Evolutionary conservation across 23 red algal species (phyloP).

Genomic region (Porphyridium purpureum): DNA sequence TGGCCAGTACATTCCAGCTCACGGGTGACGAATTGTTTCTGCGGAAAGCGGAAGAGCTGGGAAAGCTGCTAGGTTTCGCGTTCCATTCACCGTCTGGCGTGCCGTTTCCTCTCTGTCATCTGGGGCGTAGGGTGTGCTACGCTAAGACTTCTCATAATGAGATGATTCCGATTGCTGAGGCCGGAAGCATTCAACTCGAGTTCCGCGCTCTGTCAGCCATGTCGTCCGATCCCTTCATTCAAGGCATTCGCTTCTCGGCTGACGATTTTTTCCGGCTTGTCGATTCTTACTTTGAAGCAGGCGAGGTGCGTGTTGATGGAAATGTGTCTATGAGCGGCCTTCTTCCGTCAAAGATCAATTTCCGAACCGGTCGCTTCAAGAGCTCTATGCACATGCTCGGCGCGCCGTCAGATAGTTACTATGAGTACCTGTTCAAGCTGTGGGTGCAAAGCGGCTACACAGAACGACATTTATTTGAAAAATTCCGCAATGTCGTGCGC

Average conservation of each 20-base stretch:
- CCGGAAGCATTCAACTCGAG: slow-evolving; percentile 40
- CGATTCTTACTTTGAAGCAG: no score
- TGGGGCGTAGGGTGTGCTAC: slow-evolving; percentile 5
- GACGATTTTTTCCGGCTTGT: slow-evolving; percentile 6
- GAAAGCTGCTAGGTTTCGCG: slow-evolving; percentile 27
- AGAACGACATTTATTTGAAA: not conserved
- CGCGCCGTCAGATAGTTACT: slow-evolving; percentile 43
- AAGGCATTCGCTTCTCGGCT: slow-evolving; percentile 9
- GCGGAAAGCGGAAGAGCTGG: slow-evolving; percentile 23
- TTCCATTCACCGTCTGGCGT: slow-evolving; percentile 52
- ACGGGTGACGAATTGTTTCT: slow-evolving; percentile 32
- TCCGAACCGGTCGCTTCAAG: not conserved
- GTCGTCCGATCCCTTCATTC: slow-evolving; percentile 5
- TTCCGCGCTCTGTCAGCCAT: slow-evolving; percentile 27
- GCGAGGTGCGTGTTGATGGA: no score
- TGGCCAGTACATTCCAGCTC: slow-evolving; percentile 47
- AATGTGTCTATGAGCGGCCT: no score
- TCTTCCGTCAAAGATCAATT: not conserved
- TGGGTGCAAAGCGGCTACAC: slow-evolving; percentile 13
- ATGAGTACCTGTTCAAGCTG: slow-evolving; percentile 58
- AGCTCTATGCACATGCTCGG: slow-evolving; percentile 4
- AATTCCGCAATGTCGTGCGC: not conserved
- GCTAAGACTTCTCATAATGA: slow-evolving; percentile 19
- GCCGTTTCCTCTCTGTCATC: slow-evolving; percentile 28
- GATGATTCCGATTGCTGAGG: slow-evolving; percentile 17